These are phyloP conservation scores for Zostera marina DNA, from an alignment of 116 monocot species.

Conservation along the genomic window DNA sequence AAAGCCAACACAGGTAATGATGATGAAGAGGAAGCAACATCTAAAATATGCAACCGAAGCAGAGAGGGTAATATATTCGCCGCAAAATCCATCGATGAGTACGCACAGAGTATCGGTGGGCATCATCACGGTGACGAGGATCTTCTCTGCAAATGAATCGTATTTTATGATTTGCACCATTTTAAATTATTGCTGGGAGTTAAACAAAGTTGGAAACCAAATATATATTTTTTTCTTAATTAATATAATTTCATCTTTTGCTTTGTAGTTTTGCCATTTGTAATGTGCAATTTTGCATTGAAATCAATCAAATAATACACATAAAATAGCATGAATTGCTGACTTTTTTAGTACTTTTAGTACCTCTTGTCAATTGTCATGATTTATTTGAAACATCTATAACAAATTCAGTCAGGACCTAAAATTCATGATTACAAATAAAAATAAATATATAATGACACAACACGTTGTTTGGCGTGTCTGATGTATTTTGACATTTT, in stretches of 20 bases:
- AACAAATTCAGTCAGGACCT: background rate
- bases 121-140: constrained; percentile 10
- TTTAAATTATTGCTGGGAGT: background rate
- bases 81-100: constrained; percentile 45
- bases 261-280: too few species aligned
- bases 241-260: too few species aligned
- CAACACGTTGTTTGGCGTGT: background rate
- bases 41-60: constrained; percentile 38
- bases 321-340: too few species aligned
- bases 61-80: constrained; percentile 38
- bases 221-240: too few species aligned
- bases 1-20: constrained; percentile 1
- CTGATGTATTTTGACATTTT: background rate
- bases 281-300: too few species aligned
- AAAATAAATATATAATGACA: background rate
- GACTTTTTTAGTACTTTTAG: too few species aligned
- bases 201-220: too few species aligned
- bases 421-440: background rate
- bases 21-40: constrained; percentile 3
- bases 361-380: too few species aligned
- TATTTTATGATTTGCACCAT: background rate
- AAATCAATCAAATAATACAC: too few species aligned
- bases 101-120: constrained; percentile 19
- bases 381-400: background rate
- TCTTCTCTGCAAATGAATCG: constrained; percentile 4